Percentiles rank a stretch among this genome's conserved stretches.
Conservation (phyloP, 257 asterid genomes). For the Oldenlandia corymbosa region DNA sequence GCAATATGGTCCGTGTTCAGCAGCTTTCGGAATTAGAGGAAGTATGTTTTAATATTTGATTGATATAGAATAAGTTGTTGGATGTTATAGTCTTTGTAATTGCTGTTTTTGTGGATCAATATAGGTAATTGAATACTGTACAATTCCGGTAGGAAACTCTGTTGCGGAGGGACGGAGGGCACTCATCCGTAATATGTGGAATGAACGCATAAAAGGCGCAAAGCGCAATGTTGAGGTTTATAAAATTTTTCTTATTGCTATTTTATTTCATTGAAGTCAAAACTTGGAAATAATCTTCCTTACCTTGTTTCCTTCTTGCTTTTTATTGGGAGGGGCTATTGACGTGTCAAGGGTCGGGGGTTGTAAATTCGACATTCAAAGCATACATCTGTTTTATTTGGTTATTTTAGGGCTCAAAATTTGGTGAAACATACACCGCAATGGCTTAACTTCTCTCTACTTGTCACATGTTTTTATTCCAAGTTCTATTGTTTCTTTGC, state of each 20-base stretch:
- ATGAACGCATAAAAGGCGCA: constrained; percentile 91
- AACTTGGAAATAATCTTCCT: background rate
- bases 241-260: constrained; percentile 12
- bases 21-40: constrained; percentile 95
- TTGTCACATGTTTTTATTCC: background rate
- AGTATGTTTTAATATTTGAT: constrained; percentile 51
- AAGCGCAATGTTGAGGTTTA: constrained; percentile 95
- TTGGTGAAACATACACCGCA: too few relatives aligned
- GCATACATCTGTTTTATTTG: background rate
- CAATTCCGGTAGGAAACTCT: constrained; percentile 76
- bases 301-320: background rate
- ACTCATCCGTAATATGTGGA: constrained; percentile 97
- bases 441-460: too few relatives aligned
- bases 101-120: constrained; percentile 14
- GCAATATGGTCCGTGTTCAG: constrained; percentile 98
- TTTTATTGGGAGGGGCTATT: background rate
- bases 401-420: background rate
- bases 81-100: too few relatives aligned
- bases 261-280: background rate
- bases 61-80: too few relatives aligned
- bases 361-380: too few relatives aligned
- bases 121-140: constrained; percentile 91
- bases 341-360: background rate
- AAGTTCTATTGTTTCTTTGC: constrained; percentile 1
- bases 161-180: constrained; percentile 87